phyloP scores from a whole-genome alignment of 768 basidiomycete genomes.

The Leucocoprinus leucothites region DNA sequence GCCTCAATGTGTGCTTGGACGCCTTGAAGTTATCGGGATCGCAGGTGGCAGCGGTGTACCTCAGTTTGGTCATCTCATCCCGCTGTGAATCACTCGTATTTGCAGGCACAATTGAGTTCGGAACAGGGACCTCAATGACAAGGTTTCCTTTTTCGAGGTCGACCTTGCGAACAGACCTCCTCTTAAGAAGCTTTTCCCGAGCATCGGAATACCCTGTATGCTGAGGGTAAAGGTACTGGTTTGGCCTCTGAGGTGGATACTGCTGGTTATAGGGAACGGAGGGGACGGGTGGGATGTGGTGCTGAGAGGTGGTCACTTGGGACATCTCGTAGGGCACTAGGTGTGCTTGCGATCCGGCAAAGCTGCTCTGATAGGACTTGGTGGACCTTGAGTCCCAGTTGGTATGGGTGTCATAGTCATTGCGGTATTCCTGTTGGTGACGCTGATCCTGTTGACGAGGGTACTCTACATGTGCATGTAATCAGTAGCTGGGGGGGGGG shows the following conservation, averaged over 20 bases:
- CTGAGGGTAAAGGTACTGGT: conserved; percentile 43
- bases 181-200: conserved; percentile 79
- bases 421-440: conserved; percentile 12
- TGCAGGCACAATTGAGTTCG: conserved; percentile 72
- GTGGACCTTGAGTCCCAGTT: conserved; percentile 50
- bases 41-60: conserved; percentile 87
- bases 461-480: conserved; percentile 32
- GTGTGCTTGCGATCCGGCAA: conserved; percentile 69
- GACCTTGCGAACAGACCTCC: conserved; percentile 75
- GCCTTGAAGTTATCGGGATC: conserved; percentile 88
- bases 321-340: conserved; percentile 65
- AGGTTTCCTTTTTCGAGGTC: conserved; percentile 81
- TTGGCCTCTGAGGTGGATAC: conserved; percentile 61
- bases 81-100: conserved; percentile 53
- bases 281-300: conserved; percentile 50
- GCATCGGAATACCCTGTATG: conserved; percentile 62
- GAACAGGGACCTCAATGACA: conserved; percentile 80
- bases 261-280: conserved; percentile 47
- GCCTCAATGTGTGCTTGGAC: conserved; percentile 73
- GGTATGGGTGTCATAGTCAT: conserved; percentile 42
- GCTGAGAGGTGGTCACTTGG: conserved; percentile 32
- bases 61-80: conserved; percentile 72
- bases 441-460: conserved; percentile 25
- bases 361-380: conserved; percentile 65
- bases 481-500: conserved; percentile 19